These are phyloP conservation scores for Podila clonocystis DNA, from an alignment of 192 early-diverging fungal species.

Conservation along the genomic window DNA sequence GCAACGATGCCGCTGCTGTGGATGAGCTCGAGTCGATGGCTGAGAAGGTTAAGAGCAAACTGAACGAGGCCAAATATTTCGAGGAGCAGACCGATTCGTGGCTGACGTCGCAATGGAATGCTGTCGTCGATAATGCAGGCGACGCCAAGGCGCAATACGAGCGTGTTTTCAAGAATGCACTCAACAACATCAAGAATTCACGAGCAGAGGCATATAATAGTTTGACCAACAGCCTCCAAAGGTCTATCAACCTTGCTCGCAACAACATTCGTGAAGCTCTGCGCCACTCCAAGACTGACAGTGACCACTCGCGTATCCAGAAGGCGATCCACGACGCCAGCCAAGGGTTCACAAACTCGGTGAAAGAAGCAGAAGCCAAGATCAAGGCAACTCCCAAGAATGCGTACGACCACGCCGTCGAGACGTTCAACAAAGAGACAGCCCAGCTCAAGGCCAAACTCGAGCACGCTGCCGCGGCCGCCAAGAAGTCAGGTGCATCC, in stretches of 20 bases:
- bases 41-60: slow-evolving; percentile 28
- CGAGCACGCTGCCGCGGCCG: slow-evolving; percentile 24
- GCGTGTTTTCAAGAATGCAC: slow-evolving; percentile 28
- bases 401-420: slow-evolving; percentile 30
- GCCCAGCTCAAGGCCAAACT: slow-evolving; percentile 30
- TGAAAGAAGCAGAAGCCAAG: slow-evolving; percentile 34
- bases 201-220: slow-evolving; percentile 30
- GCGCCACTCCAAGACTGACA: slow-evolving; percentile 17
- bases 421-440: slow-evolving; percentile 31
- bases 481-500: slow-evolving; percentile 27
- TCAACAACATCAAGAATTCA: slow-evolving; percentile 21
- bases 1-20: slow-evolving; percentile 19
- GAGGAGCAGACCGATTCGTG: slow-evolving; percentile 46
- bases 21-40: slow-evolving; percentile 24
- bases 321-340: slow-evolving; percentile 31
- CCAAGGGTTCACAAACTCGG: slow-evolving; percentile 3
- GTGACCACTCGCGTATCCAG: slow-evolving; percentile 12
- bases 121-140: slow-evolving; percentile 31
- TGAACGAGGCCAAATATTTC: slow-evolving; percentile 46
- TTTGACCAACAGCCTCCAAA: slow-evolving; percentile 9
- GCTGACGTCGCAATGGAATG: slow-evolving; percentile 43
- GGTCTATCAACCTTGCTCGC: slow-evolving; percentile 13
- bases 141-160: slow-evolving; percentile 35
- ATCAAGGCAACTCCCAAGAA: slow-evolving; percentile 41
- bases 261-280: slow-evolving; percentile 19